Evolutionary conservation across 73 alveolate genomes (phyloP), one percentile per base, ranked within the genome.

Genomic region (Paramecium caudatum): DNA sequence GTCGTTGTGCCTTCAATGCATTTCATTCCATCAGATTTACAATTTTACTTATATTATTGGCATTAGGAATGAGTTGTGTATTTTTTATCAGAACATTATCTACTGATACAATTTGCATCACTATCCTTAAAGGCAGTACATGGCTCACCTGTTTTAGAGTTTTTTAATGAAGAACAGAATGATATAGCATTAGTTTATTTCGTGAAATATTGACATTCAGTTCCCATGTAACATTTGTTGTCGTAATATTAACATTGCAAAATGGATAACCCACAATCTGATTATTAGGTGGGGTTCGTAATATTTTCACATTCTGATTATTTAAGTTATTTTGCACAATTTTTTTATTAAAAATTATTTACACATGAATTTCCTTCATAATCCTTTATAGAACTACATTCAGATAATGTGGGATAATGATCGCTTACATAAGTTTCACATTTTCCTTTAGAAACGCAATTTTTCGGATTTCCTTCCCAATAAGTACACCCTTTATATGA

Each of bases 61-160:
- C 80, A 55, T 55, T 55, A 37, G 1, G 9, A 16, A 55, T 55
- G 80, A 55, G 80, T 55, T 23, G 23, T 27, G 80, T 27, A 55
- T 1, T 23, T 55, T 10, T 19, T 1, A 23, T 55, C 80, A 55
- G 0, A 0, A 55, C 80, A 55, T 9, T 15, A 7, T 55, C 80
- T 55, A 0, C 30, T 3, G 23, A 3, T 55, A 23, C 80, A 55
- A 55, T 4, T 55, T 3, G 46, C 80, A 55, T 23, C 46, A 4
- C 9, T 5, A 2, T 55, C 43, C 23, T 15, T 21, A 55, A 9
- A 17, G 12, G 80, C 80, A 2, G 80, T 55, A 55, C 80, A 55
- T 6, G 12, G 30, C 25, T 55, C 27, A 0, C 80, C 80, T 27
- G 1, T 7, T n/a, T n/a, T n/a, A 9, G 25, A 27, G 12, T 55